Percentiles rank a stretch among this genome's conserved stretches.
phyloP scores from a whole-genome alignment of 768 basidiomycete genomes.

The Boletus patriciae region DNA sequence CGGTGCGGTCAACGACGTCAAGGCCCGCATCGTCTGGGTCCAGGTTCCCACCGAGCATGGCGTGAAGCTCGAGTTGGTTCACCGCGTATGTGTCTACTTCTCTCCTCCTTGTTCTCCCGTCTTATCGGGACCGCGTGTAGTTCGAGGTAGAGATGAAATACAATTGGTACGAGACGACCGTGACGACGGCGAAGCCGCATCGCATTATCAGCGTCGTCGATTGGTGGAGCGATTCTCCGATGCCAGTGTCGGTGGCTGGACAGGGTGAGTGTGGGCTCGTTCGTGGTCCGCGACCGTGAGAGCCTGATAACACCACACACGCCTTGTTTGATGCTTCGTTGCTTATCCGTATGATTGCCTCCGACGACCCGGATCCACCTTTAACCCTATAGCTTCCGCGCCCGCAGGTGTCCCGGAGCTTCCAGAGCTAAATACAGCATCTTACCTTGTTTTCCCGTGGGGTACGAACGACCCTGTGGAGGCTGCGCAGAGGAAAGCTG shows the following conservation, averaged over 20 bases:
- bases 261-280: slow-evolving; percentile 12
- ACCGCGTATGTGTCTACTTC: slow-evolving; percentile 17
- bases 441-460: slow-evolving; percentile 74
- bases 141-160: slow-evolving; percentile 92
- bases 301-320: not conserved
- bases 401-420: slow-evolving; percentile 2
- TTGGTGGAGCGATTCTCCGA: slow-evolving; percentile 81
- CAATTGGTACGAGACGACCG: slow-evolving; percentile 93
- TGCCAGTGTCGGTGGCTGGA: slow-evolving; percentile 24
- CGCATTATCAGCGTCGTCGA: slow-evolving; percentile 87
- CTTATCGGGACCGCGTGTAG: slow-evolving; percentile 33
- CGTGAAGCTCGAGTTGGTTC: slow-evolving; percentile 70
- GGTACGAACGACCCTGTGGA: slow-evolving; percentile 81
- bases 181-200: slow-evolving; percentile 69
- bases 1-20: slow-evolving; percentile 75
- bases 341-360: not conserved
- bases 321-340: no score
- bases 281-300: not conserved
- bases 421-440: slow-evolving; percentile 33
- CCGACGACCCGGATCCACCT: not conserved
- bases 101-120: not conserved
- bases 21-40: slow-evolving; percentile 74
- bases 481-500: slow-evolving; percentile 33
- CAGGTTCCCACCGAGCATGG: slow-evolving; percentile 70
- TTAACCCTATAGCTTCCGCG: slow-evolving; percentile 10